Evolutionary conservation across 2,329 filamentous ascomycete species (phyloP).

Genomic region (Neoscytalidium dimidiatum): DNA sequence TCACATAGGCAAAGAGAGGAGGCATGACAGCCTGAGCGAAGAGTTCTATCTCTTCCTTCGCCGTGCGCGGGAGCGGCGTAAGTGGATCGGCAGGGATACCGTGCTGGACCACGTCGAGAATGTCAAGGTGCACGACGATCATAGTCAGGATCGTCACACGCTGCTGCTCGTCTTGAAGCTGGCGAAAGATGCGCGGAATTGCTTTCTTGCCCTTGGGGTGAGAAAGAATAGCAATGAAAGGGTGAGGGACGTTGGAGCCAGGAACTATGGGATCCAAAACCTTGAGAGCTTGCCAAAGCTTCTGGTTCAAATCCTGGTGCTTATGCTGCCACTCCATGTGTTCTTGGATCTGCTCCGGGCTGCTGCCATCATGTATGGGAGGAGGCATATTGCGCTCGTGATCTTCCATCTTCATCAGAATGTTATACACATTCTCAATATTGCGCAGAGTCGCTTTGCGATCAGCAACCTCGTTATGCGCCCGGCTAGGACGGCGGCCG

Average conservation of each 20-base stretch:
- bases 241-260: slow-evolving; percentile 66
- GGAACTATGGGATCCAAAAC: slow-evolving; percentile 85
- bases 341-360: slow-evolving; percentile 68
- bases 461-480: slow-evolving; percentile 64
- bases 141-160: slow-evolving; percentile 94
- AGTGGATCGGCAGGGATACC: slow-evolving; percentile 68
- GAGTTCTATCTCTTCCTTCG: slow-evolving; percentile 89
- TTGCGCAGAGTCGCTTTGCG: slow-evolving; percentile 81
- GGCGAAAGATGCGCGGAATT: slow-evolving; percentile 90
- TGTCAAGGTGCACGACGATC: slow-evolving; percentile 90
- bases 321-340: slow-evolving; percentile 80
- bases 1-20: slow-evolving; percentile 84
- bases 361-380: slow-evolving; percentile 62
- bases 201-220: slow-evolving; percentile 96
- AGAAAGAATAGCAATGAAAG: slow-evolving; percentile 94
- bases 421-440: slow-evolving; percentile 85
- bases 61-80: slow-evolving; percentile 66
- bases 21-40: slow-evolving; percentile 89
- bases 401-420: slow-evolving; percentile 91
- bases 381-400: slow-evolving; percentile 80
- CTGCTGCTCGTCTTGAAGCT: slow-evolving; percentile 81
- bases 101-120: slow-evolving; percentile 83
- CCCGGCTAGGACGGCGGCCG: slow-evolving; percentile 43
- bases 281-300: slow-evolving; percentile 84
- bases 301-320: slow-evolving; percentile 70